Evolutionary conservation across 805 yeast species (phyloP), one percentile per base, ranked within the genome.

Genomic region (Saccharomycopsis microspora): DNA sequence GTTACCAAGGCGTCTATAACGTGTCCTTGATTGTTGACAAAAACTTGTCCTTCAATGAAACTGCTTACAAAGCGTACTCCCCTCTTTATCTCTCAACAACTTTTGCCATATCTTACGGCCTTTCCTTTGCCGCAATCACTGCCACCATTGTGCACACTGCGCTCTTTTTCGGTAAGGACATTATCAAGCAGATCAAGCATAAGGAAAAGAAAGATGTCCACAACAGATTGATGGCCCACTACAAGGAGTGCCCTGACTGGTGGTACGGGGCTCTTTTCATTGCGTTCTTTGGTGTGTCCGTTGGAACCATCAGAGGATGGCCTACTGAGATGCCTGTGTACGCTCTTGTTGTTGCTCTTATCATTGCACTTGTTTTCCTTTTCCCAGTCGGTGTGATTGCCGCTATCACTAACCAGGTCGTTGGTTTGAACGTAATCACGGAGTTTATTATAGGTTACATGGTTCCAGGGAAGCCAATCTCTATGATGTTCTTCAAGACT

Each of bases 371-470:
- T 33, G 61, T 75, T 8, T 73, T 80, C 57, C 62, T 82, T 42
- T 63, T 81, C 41, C 89, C 88, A 4, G 65, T 79, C 28, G 78
- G 81, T 2, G 64, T 82, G 27, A 69, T 82, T 46, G 74, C 71
- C 19, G 81, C 85, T 3, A 72, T 76, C 29, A 79, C 87, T 0
- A 82, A 82, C 63, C 71, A 65, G 39, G 57, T 71, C 1, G 74
- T 80, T 48, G 81, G 82, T 9, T 63, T 80, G 51, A 76, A 75
- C 55, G 84, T 80, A 3, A 58, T 82, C 45, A 73, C 80, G 3
- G 85, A 81, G 58, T 64, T 82, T 50, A 69, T 82, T 41, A 74
- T 75, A 30, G 87, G 86, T 3, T 80, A 78, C 60, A 70, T 80
- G 51, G 65, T 75, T 6, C 85, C 84, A 3, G 84, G 79, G 1